Evolutionary conservation across 768 basidiomycete genomes (phyloP), one percentile per base, ranked within the genome.

Genomic region (Suillus subalutaceus): DNA sequence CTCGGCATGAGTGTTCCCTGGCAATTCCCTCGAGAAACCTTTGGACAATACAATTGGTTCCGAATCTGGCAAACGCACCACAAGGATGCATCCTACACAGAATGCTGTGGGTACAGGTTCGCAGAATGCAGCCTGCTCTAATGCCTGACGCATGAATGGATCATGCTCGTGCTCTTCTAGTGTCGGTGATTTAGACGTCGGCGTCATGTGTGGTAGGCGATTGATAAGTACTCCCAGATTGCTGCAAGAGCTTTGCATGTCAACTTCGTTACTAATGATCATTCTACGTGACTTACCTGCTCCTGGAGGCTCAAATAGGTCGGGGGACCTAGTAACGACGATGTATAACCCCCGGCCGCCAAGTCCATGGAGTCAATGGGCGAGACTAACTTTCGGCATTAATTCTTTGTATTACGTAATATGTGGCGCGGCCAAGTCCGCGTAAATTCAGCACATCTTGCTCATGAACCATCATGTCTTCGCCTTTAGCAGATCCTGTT

Each of bases 1-100:
- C 80, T 99, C 97, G 13, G 96, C 97, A 76, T 99, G 97, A 4
- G 97, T 98, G 74, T 99, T 99, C 63, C 96, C 97, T 5, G 87
- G 82, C 0, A 98, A 83, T 74, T 98, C 96, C 72, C 97, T 85
- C 32, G 96, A 98, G 79, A 90, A 95, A 20, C 95, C 95, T 2
- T 89, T 89, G 15, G 93, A 80, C 43, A 99, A 77, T 55, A 92
- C 78, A 63, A 88, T 78, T 4, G 88, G 82, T 16, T 73, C 48
- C 50, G 73, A 71, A 55, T 74, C 69, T 20, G 88, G 84, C 65
- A 78, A 77, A 53, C 79, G 80, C 23, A 81, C 79, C 4, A 88
- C 86, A 62, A 97, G 78, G 43, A 94, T 84, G 71, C 92, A 94
- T 30, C 96, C 95, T n/a, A 97, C 95, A 73, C 91, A 95, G 75